Percentiles rank a stretch among this genome's conserved stretches.
phyloP scores from a whole-genome alignment of 2,329 filamentous ascomycete species.

The Fusarium chuoi region DNA sequence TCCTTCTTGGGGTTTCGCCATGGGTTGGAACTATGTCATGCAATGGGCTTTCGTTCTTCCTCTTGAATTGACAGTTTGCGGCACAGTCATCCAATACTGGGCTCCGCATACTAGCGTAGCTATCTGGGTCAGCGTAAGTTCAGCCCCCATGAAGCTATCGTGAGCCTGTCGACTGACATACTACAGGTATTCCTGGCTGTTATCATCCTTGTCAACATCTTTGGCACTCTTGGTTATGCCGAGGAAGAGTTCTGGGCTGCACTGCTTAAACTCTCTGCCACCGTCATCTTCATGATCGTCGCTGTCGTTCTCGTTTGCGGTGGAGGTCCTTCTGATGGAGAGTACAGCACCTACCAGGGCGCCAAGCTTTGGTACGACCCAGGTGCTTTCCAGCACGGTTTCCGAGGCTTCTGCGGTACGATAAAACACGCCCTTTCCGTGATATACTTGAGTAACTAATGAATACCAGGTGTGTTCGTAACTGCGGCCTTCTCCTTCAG shows the following conservation, averaged over 20 bases:
- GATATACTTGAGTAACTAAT: not conserved
- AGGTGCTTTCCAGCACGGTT: slow-evolving; percentile 74
- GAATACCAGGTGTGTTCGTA: slow-evolving; percentile 53
- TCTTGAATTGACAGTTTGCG: slow-evolving; percentile 61
- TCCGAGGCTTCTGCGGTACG: slow-evolving; percentile 77
- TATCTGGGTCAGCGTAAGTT: slow-evolving; percentile 62
- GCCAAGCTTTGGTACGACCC: slow-evolving; percentile 61
- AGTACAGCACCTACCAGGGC: slow-evolving; percentile 60
- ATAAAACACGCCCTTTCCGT: rapidly evolving
- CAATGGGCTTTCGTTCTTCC: slow-evolving; percentile 59
- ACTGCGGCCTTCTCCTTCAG: slow-evolving; percentile 79
- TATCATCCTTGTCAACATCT: slow-evolving; percentile 65
- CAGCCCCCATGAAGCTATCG: rapidly evolving
- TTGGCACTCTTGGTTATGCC: slow-evolving; percentile 65
- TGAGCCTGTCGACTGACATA: not conserved
- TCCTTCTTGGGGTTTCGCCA: slow-evolving; percentile 57
- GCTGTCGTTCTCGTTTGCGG: slow-evolving; percentile 68
- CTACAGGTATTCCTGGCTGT: slow-evolving; percentile 60
- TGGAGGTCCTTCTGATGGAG: slow-evolving; percentile 64
- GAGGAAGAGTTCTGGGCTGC: slow-evolving; percentile 71
- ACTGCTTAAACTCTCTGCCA: slow-evolving; percentile 66
- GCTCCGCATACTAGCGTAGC: slow-evolving; percentile 54
- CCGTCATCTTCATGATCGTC: slow-evolving; percentile 72
- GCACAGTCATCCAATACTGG: slow-evolving; percentile 61
- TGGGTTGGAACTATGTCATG: slow-evolving; percentile 62